Base-by-base conservation (phyloP, 176 grass and related monocot species). In the Oryza nivara region DNA sequence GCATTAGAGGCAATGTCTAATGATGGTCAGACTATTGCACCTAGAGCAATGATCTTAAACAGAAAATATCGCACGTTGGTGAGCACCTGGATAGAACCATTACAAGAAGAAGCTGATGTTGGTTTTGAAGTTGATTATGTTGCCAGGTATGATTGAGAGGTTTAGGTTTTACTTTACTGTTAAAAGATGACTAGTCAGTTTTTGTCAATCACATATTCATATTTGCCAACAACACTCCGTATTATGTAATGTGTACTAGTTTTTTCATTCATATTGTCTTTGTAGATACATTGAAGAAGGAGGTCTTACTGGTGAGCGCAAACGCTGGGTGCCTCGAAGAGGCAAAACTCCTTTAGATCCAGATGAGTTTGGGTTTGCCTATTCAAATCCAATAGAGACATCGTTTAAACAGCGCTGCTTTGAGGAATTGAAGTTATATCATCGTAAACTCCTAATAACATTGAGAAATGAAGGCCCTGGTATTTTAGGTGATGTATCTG, bases 61-160 rank as follows among this genome's bases (percentile, higher is more conserved):
- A 95, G 87, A 85, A 98, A 95, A 84, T 98, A 98, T 72, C 92
- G 95, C 70, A 95, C 95, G 73, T 86, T 98, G 82, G 92, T 98
- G 76, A 98, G 95, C 80, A 93, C 95, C 80, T 98, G 95, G 92
- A 95, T 98, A 86, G 95, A 98, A 90, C 95, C 95, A 80, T 81
- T 98, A 75, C 92, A 95, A 93, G 95, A 98, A 92, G 95, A 98
- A 95, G 95, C 91, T 85, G 95, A 98, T 87, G 87, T 95, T 80
- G 95, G 95, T 71, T 95, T 88, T 6, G 92, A 95, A 88, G 84
- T 95, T 88, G 95, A 98, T 85, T 98, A 98, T 82, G 89, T 98
- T 36, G 92, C 91, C 85, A 95, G 95, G 95, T 98, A 72, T 88
- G 77, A 25, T 11, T 30, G 9, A 77, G 22, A 82, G 41, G 19